These are phyloP conservation scores for Acacia concinna DNA, from an alignment of 331 rosid genomes.

Conservation along the genomic window DNA sequence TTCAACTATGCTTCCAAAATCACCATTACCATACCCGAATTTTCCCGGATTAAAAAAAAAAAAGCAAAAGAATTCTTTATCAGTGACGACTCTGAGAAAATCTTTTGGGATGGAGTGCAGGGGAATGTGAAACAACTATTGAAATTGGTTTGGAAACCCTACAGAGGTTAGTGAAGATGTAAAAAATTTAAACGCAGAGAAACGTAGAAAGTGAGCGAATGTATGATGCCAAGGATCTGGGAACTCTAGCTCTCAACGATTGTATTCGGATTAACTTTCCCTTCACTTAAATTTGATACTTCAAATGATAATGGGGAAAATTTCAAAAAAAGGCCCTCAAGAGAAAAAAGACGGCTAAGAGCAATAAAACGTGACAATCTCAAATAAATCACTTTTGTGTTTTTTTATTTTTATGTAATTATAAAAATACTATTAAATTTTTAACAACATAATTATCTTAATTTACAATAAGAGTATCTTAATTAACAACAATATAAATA, in stretches of 20 bases:
- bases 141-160: constrained; percentile 48
- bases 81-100: not conserved
- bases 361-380: no score
- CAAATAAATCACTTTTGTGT: no score
- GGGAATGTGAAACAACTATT: constrained; percentile 8
- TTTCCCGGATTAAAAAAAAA: not conserved
- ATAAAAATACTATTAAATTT: no score
- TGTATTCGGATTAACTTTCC: not conserved
- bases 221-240: not conserved
- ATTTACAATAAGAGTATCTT: no score
- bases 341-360: no score
- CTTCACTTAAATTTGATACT: not conserved
- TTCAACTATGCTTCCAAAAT: not conserved
- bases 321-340: no score
- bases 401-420: no score
- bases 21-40: not conserved
- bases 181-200: constrained; percentile 34
- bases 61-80: not conserved
- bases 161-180: constrained; percentile 15
- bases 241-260: constrained; percentile 11
- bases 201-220: constrained; percentile 39
- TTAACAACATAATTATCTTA: no score
- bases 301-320: no score
- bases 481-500: no score
- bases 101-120: not conserved